Evolutionary conservation across 2,329 filamentous ascomycete species (phyloP), one percentile per base, ranked within the genome.

Genomic region (Hypoxylon sp.): DNA sequence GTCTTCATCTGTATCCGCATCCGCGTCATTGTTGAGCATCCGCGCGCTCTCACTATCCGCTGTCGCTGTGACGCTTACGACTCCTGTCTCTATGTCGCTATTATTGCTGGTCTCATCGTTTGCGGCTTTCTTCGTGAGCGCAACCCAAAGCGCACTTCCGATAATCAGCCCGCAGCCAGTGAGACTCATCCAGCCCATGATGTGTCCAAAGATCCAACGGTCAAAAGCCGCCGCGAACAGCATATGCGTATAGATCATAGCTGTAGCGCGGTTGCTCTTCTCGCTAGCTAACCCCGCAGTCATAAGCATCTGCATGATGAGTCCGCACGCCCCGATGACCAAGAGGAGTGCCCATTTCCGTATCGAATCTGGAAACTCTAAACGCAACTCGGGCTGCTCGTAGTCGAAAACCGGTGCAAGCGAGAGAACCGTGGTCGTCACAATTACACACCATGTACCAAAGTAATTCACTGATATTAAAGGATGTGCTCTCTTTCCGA

Each of bases 381-480:
- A 83, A 22, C 77, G 79, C 72, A 88, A 72, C 7, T 73, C 81
- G 3, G 85, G 86, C 70, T 71, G 68, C 10, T 37, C 62, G 44
- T 68, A 76, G 66, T 82, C 74, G 54, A 84, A 78, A n/a, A 78
- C 40, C 17, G 86, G 83, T 0, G 82, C 83, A 3, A 84, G 84
- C 1, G 84, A 81, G 71, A 97, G 87, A 31, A 88, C 88, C 0
- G 88, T 73, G 1, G 86, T 77, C 48, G 90, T 90, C 53, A 97
- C 89, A 2, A 94, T 74, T 0, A 89, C 91, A 73, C 91, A 92
- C 82, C 88, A 91, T 0, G 84, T 82, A 2, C 90, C 89, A 76
- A 97, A 97, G 80, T 95, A 97, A 75, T 93, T 97, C 62, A 97
- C 93, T 1, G 89, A 92, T 64, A 97, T 89, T n/a, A 97, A 83